Percentiles rank a stretch among this genome's conserved stretches.
Conservation (phyloP, 2,329 filamentous ascomycete genomes). For the Pseudocercospora crystallina region DNA sequence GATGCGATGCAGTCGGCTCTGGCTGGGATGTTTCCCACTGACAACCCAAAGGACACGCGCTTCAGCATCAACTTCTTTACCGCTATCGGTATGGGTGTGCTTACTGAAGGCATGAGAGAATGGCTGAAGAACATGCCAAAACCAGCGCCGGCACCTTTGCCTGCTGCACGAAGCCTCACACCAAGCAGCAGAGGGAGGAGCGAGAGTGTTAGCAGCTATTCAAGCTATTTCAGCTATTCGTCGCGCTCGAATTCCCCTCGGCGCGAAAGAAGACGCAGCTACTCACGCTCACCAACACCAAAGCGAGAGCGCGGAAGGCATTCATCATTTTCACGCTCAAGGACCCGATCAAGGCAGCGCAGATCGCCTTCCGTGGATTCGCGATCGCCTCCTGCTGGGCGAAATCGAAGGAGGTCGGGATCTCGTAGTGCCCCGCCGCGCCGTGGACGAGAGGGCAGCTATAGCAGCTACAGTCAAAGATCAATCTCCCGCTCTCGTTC, state of each 20-base stretch:
- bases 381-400: conserved; percentile 26
- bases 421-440: conserved; percentile 24
- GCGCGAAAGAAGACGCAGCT: conserved; percentile 19
- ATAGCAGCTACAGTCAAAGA: conserved; percentile 24
- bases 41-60: conserved; percentile 84
- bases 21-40: conserved; percentile 82
- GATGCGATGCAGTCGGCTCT: conserved; percentile 76
- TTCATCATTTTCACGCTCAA: conserved; percentile 19
- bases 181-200: conserved; percentile 62
- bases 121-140: conserved; percentile 87
- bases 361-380: conserved; percentile 27
- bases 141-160: conserved; percentile 70
- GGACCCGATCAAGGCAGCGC: conserved; percentile 18
- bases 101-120: conserved; percentile 95
- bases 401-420: conserved; percentile 12
- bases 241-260: conserved; percentile 30
- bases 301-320: conserved; percentile 10
- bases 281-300: conserved; percentile 21
- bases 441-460: conserved; percentile 24
- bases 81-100: conserved; percentile 88
- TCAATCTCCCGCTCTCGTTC: conserved; percentile 29
- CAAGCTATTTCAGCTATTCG: conserved; percentile 73
- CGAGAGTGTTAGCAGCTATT: conserved; percentile 70
- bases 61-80: conserved; percentile 99
- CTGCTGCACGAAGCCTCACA: conserved; percentile 45